Base-by-base conservation (phyloP, 2,329 filamentous ascomycete genomes). In the Aureobasidium pullulans region DNA sequence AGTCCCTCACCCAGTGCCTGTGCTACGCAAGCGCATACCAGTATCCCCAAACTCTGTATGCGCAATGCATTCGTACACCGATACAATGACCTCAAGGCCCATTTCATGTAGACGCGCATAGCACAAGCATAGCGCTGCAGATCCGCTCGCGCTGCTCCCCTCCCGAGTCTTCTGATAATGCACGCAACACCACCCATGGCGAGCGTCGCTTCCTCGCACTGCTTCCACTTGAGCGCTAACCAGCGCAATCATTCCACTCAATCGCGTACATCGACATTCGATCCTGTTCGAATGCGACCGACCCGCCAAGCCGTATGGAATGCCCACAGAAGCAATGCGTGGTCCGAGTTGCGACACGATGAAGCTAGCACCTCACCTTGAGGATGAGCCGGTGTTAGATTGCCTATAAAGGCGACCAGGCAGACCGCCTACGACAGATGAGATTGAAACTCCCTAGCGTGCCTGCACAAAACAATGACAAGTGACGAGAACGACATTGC, bases 41-140 rank as follows among this genome's bases (percentile, higher is more conserved):
- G 48, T 52, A 52, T 52, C 48, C 36, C 29, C 50, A 54, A 42
- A 43, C 39, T 34, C 37, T 32, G 29, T 43, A 32, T 42, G 37
- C 50, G 50, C 50, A 42, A 54, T 54, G 50, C 50, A 54, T 40
- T 23, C 50, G 52, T 46, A 56, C 52, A 56, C 52, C 52, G 52
- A 46, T 46, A 44, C 40, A 56, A 56, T 46, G 40, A 44, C 52
- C 52, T 46, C 40, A 46, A 56, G 40, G 31, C 52, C 39, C 29
- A 36, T 2, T 46, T 37, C 52, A 56, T 46, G 31, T 56, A 46
- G 29, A 56, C 19, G 52, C 52, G 40, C 52, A 56, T 40, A 46
- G 40, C 40, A 56, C 52, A 37, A 44, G 52, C 52, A 56, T 56
- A 46, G 52, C 40, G 52, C 52, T 56, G 52, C 52, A 56, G 40